Evolutionary conservation across 2,329 filamentous ascomycete genomes (phyloP).

Genomic region (Esteya vermicola): DNA sequence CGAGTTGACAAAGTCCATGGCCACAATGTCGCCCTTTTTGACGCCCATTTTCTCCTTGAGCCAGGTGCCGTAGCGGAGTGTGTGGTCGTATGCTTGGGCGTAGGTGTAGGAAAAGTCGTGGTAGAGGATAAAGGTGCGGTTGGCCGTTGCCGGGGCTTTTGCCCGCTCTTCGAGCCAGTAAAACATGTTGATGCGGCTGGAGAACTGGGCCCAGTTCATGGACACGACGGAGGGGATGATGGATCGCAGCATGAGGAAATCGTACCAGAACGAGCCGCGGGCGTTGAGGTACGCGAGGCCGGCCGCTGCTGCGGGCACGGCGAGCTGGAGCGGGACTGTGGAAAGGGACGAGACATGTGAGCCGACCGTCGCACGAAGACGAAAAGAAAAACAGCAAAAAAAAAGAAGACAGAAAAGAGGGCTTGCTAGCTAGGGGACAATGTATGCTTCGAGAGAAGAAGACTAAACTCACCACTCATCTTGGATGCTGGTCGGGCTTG

Average conservation of each 20-base stretch:
- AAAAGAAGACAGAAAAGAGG: not conserved
- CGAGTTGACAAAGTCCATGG: conserved; percentile 69
- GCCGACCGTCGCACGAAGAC: not conserved
- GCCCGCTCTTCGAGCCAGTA: conserved; percentile 61
- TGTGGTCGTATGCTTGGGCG: conserved; percentile 56
- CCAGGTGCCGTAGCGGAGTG: conserved; percentile 63
- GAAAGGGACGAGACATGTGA: not conserved
- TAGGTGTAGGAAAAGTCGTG: conserved; percentile 59
- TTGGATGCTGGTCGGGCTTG: no score
- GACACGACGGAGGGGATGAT: conserved; percentile 30
- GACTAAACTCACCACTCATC: no score
- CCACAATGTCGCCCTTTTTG: conserved; percentile 60
- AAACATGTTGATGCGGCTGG: conserved; percentile 55
- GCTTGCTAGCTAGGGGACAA: no score
- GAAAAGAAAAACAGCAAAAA: not conserved
- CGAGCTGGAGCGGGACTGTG: conserved; percentile 37
- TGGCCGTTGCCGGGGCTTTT: conserved; percentile 30
- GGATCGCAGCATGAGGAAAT: conserved; percentile 44
- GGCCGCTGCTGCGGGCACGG: conserved; percentile 48
- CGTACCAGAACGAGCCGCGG: conserved; percentile 50
- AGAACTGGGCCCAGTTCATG: conserved; percentile 31
- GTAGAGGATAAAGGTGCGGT: conserved; percentile 49
- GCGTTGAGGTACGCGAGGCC: conserved; percentile 69
- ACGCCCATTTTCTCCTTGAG: conserved; percentile 50
- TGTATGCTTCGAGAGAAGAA: no score